Percentiles rank a stretch among this genome's conserved stretches.
phyloP scores from a whole-genome alignment of 495 filamentous ascomycete species.

The Penicillium coffeae region DNA sequence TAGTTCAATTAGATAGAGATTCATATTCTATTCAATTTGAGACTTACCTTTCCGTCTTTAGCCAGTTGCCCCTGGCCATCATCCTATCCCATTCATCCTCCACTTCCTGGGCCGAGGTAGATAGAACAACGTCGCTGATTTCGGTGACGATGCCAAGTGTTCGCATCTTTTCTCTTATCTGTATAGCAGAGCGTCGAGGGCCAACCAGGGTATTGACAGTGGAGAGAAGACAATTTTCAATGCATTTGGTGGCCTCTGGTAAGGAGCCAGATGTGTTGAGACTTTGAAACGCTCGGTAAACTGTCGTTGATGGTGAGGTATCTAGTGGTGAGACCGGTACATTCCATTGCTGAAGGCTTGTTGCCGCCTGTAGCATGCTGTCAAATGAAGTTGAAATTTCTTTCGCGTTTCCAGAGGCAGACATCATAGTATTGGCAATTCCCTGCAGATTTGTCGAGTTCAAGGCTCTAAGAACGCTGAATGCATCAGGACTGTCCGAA shows the following conservation, averaged over 20 bases:
- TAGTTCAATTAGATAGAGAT: conserved; percentile 27
- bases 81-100: conserved; percentile 60
- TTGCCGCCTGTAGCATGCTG: conserved; percentile 74
- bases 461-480: conserved; percentile 40
- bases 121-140: conserved; percentile 68
- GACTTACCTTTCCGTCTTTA: conserved; percentile 67
- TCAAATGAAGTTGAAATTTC: conserved; percentile 48
- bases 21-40: background rate
- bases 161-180: conserved; percentile 61
- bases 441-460: conserved; percentile 47
- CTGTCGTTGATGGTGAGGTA: conserved; percentile 58
- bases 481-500: conserved; percentile 45
- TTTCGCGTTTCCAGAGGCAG: conserved; percentile 21
- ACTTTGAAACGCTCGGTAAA: conserved; percentile 77
- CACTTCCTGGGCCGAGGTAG: conserved; percentile 55
- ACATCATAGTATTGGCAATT: conserved; percentile 44
- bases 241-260: conserved; percentile 40
- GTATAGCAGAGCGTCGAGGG: conserved; percentile 53
- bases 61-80: conserved; percentile 64
- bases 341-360: conserved; percentile 90
- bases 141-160: conserved; percentile 77
- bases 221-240: conserved; percentile 62
- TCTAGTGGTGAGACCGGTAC: conserved; percentile 65
- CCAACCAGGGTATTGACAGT: conserved; percentile 57
- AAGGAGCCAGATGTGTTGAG: conserved; percentile 64